Base-by-base conservation (phyloP, 2,329 filamentous ascomycete genomes). In the Coniella lustricola region DNA sequence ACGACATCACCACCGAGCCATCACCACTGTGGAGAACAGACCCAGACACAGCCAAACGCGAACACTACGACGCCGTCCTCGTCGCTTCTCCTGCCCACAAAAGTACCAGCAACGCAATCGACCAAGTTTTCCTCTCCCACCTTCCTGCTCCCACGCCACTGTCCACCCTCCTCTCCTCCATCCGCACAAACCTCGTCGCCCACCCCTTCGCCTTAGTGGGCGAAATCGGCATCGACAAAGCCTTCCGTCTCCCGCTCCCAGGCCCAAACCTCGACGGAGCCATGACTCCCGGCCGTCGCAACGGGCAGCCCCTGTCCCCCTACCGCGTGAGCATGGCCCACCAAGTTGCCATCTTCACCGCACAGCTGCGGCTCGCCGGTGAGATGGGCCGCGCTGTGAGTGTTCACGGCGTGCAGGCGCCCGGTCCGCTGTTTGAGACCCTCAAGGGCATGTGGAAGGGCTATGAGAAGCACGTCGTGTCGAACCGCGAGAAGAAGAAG, bases 181-280 rank as follows among this genome's bases (percentile, higher is more conserved):
- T 82, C 0, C 73, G 74, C 9, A 54, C 56, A 3, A 73, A 77
- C 20, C 72, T 91, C 1, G 59, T 71, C 14, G 65, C 69, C 3
- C 73, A 83, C 45, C 84, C 82, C 2, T 59, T 74, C 4, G 84
- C 86, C 2, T 72, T 91, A 1, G 71, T 93, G 2, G 87, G 87
- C 16, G 87, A 93, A 65, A 76, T 90, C 22, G 87, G 87, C 1
- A 64, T 93, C 14, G 87, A 93, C 65, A 86, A 84, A 57, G 77
- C 78, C 9, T 91, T 90, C 59, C 81, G 86, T 12, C 76, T 93
- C 18, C 87, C 87, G 0, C 70, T 76, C 55, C 47, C 40, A 22
- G 50, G 35, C 1, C 43, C 42, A 3, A 66, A 73, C 14, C 81
- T 74, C 76, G 66, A 71, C 2, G 62, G 73, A 12, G 60, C 62